phyloP scores from a whole-genome alignment of 2,329 filamentous ascomycete genomes.

The Penicillium vulpinum region DNA sequence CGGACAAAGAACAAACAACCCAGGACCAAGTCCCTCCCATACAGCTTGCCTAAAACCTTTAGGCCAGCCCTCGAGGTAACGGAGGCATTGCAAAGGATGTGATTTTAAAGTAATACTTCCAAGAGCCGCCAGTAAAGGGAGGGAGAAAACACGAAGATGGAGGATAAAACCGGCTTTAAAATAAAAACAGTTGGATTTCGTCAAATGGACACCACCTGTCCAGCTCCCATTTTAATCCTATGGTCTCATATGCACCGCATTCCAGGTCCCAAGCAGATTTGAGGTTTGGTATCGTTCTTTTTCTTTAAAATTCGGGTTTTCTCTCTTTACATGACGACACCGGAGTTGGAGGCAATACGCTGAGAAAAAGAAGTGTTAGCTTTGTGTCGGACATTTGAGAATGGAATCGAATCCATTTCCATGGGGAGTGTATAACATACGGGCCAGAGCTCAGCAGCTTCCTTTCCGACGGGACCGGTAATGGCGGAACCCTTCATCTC shows the following conservation, averaged over 20 bases:
- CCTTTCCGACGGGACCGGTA: constrained; percentile 98
- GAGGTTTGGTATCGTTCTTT: constrained; percentile 32
- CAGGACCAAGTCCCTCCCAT: constrained; percentile 3
- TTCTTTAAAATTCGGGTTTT: constrained; percentile 29
- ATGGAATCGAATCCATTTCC: neutral
- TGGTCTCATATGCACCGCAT: constrained; percentile 30
- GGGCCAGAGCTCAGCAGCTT: constrained; percentile 99
- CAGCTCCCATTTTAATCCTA: constrained; percentile 23
- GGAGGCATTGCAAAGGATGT: constrained; percentile 18
- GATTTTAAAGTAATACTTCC: constrained; percentile 26
- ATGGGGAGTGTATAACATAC: constrained; percentile 56
- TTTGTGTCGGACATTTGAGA: neutral
- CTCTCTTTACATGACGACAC: constrained; percentile 94
- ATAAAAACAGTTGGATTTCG: constrained; percentile 28
- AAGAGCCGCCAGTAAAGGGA: constrained; percentile 23
- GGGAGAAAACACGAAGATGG: constrained; percentile 24
- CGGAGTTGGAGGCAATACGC: constrained; percentile 99
- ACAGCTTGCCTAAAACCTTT: constrained; percentile 2
- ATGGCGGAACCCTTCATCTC: constrained; percentile 99
- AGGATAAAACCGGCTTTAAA: constrained; percentile 27
- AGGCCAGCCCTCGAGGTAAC: neutral
- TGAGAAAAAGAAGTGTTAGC: constrained; percentile 42
- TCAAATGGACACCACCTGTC: constrained; percentile 24
- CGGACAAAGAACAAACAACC: constrained; percentile 9
- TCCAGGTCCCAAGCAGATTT: constrained; percentile 26